Conservation (phyloP, 2,329 filamentous ascomycete species). For the Cytospora schulzeri region DNA sequence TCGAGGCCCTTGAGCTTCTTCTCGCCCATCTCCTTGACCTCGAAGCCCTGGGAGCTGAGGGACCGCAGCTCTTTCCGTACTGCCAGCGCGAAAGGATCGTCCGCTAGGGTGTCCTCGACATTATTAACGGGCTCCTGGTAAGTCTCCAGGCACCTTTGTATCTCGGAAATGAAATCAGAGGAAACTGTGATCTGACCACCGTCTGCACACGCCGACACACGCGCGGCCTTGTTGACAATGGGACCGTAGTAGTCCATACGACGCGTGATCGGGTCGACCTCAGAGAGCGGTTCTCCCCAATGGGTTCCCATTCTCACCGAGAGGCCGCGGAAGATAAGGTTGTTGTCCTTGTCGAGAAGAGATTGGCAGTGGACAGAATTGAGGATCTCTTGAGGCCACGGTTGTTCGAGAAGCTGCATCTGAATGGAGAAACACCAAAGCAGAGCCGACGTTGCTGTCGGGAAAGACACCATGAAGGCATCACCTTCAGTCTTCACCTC, state of each 20-base stretch:
- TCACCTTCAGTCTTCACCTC: slow-evolving; percentile 99
- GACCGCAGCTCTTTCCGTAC: slow-evolving; percentile 88
- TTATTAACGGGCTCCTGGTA: slow-evolving; percentile 82
- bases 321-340: slow-evolving; percentile 88
- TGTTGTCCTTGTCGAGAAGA: slow-evolving; percentile 79
- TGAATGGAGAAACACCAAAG: slow-evolving; percentile 98
- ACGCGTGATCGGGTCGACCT: slow-evolving; percentile 92
- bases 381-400: slow-evolving; percentile 92
- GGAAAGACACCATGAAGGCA: slow-evolving; percentile 98
- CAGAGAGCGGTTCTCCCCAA: slow-evolving; percentile 91
- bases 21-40: slow-evolving; percentile 92
- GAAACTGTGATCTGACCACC: slow-evolving; percentile 97
- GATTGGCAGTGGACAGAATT: slow-evolving; percentile 84
- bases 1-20: slow-evolving; percentile 95
- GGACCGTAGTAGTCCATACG: slow-evolving; percentile 99
- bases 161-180: slow-evolving; percentile 94
- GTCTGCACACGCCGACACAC: slow-evolving; percentile 92
- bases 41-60: slow-evolving; percentile 88
- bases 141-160: slow-evolving; percentile 85
- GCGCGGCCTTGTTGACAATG: slow-evolving; percentile 96
- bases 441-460: slow-evolving; percentile 89
- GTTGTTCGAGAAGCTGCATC: slow-evolving; percentile 79
- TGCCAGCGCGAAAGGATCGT: slow-evolving; percentile 71
- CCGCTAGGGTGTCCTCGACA: slow-evolving; percentile 73
- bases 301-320: slow-evolving; percentile 98